A percentile compares a stretch with the other conserved stretches of the same genome.
Conservation (phyloP, 345 rosid genomes). For the Punica granatum region DNA sequence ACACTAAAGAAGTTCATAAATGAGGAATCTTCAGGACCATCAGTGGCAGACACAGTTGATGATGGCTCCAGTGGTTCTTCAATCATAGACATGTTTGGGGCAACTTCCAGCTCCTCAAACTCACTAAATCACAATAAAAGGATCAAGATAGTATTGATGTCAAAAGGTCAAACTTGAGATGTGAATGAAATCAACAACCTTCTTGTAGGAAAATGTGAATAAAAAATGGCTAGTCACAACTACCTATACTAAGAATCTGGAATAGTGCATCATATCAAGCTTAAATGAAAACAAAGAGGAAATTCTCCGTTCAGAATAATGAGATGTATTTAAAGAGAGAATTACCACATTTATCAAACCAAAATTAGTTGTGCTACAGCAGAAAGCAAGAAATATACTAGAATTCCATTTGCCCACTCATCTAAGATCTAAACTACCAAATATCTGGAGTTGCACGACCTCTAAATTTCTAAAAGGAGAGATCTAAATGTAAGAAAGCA, state of each 20-base stretch:
- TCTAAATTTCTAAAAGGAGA: neutral
- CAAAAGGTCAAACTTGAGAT: neutral
- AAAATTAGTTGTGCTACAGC: neutral
- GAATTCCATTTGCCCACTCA: neutral
- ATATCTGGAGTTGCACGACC: neutral
- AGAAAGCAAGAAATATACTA: neutral
- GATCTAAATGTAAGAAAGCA: neutral
- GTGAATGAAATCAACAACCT: neutral
- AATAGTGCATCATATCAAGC: neutral
- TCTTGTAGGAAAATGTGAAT: neutral
- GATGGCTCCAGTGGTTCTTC: slow-evolving; percentile 60
- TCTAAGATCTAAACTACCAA: neutral
- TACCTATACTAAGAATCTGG: neutral
- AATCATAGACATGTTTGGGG: slow-evolving; percentile 45
- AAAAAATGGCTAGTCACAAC: neutral
- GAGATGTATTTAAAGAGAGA: neutral
- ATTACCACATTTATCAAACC: neutral
- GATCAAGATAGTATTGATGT: neutral
- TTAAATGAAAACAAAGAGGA: neutral
- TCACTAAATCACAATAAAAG: slow-evolving; percentile 26
- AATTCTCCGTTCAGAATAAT: neutral
- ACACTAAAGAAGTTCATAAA: slow-evolving; percentile 59
- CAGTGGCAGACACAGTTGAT: slow-evolving; percentile 26
- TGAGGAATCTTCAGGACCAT: slow-evolving; percentile 43
- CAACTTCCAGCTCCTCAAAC: slow-evolving; percentile 63